phyloP scores from a whole-genome alignment of 495 filamentous ascomycete species.

The Penicillium bialowiezense region DNA sequence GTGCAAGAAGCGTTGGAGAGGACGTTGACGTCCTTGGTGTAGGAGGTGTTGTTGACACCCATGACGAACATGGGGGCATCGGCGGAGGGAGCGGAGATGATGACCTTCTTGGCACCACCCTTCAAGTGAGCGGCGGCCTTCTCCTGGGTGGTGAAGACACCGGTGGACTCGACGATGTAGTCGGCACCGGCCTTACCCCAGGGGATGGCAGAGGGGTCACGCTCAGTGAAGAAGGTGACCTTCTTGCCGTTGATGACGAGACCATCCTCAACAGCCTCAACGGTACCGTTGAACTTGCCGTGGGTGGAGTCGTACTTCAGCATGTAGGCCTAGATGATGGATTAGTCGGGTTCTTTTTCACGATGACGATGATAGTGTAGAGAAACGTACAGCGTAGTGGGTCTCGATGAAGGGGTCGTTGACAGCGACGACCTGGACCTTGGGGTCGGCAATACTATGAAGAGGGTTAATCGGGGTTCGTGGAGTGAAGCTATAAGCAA shows the following conservation, averaged over 20 bases:
- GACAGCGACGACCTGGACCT: constrained; percentile 89
- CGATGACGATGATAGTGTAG: not conserved
- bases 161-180: constrained; percentile 98
- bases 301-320: constrained; percentile 98
- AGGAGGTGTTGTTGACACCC: constrained; percentile 94
- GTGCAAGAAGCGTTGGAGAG: constrained; percentile 99
- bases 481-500: constrained; percentile 13
- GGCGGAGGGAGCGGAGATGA: constrained; percentile 98
- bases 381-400: constrained; percentile 84
- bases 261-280: constrained; percentile 65
- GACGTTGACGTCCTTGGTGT: constrained; percentile 84
- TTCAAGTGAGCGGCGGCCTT: constrained; percentile 95
- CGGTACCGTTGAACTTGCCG: constrained; percentile 91
- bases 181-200: constrained; percentile 86
- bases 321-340: constrained; percentile 81
- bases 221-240: constrained; percentile 93
- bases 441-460: constrained; percentile 75
- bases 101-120: constrained; percentile 98
- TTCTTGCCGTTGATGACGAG: constrained; percentile 93
- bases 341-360: not conserved
- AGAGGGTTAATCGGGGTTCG: constrained; percentile 28
- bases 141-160: constrained; percentile 98
- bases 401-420: constrained; percentile 99
- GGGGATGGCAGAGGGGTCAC: constrained; percentile 86
- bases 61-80: constrained; percentile 99